Evolutionary conservation across 805 yeast genomes (phyloP).

Genomic region (Jamesozyma hellenica): DNA sequence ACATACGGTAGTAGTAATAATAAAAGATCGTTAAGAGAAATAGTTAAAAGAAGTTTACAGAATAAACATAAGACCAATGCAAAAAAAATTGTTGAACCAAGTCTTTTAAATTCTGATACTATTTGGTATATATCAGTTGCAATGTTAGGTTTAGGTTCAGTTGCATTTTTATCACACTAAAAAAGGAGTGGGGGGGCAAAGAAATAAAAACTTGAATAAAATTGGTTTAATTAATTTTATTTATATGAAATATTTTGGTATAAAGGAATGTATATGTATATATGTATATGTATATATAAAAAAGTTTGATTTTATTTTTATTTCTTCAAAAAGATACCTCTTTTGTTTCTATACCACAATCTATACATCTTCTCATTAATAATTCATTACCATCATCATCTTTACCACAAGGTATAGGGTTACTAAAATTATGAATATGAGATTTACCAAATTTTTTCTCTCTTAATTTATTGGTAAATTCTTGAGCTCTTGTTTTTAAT

Average conservation of each 20-base stretch:
- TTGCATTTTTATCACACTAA: conserved; percentile 18
- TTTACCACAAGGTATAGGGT: conserved; percentile 37
- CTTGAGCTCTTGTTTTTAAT: conserved; percentile 85
- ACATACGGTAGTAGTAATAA: conserved; percentile 16
- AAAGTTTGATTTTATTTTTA: too few relatives aligned
- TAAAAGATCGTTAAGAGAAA: conserved; percentile 31
- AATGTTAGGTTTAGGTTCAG: conserved; percentile 23
- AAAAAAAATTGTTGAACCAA: conserved; percentile 7
- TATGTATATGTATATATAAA: too few relatives aligned
- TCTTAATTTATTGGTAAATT: conserved; percentile 60
- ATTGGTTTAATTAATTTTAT: too few relatives aligned
- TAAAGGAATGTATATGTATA: too few relatives aligned
- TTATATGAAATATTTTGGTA: too few relatives aligned
- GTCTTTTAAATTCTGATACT: conserved; percentile 10
- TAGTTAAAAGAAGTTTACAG: conserved; percentile 65
- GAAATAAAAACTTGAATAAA: too few relatives aligned
- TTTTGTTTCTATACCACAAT: conserved; percentile 77
- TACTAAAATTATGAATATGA: conserved; percentile 71
- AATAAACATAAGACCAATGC: conserved; percentile 76
- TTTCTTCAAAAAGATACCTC: conserved; percentile 36
- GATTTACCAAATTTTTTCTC: conserved; percentile 47
- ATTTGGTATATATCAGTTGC: conserved; percentile 23
- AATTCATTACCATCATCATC: conserved; percentile 33
- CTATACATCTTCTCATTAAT: conserved; percentile 54
- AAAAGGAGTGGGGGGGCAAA: too few relatives aligned